These are phyloP conservation scores for Leucogyrophana mollusca DNA, from an alignment of 768 basidiomycete genomes.

Conservation along the genomic window DNA sequence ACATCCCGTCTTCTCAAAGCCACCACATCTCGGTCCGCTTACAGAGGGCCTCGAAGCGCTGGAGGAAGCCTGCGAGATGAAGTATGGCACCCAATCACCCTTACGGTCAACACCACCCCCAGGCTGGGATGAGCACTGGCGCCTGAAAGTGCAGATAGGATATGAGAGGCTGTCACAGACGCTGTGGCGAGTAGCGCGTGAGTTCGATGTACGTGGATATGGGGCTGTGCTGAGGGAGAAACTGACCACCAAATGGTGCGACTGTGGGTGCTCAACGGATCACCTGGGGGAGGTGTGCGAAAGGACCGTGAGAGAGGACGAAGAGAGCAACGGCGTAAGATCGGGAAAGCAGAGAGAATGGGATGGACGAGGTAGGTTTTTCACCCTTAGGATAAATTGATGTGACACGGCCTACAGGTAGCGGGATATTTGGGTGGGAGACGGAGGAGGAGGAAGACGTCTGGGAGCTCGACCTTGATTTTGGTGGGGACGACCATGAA, in stretches of 20 bases:
- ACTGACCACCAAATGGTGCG: slow-evolving; percentile 74
- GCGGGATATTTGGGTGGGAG: slow-evolving; percentile 71
- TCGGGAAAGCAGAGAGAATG: slow-evolving; percentile 72
- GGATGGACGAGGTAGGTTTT: slow-evolving; percentile 60
- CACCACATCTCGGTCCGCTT: slow-evolving; percentile 61
- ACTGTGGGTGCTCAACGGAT: slow-evolving; percentile 79
- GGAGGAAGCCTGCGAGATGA: slow-evolving; percentile 63
- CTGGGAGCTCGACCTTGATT: slow-evolving; percentile 72
- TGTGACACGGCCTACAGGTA: slow-evolving; percentile 28
- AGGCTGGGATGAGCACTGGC: slow-evolving; percentile 59
- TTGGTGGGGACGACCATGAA: slow-evolving; percentile 53
- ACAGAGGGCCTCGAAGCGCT: slow-evolving; percentile 58
- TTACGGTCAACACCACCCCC: slow-evolving; percentile 30
- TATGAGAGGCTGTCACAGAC: slow-evolving; percentile 65
- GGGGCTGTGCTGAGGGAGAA: slow-evolving; percentile 70
- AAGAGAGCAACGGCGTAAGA: slow-evolving; percentile 56
- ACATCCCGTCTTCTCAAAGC: slow-evolving; percentile 57
- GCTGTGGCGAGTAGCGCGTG: slow-evolving; percentile 67
- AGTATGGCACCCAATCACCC: slow-evolving; percentile 41
- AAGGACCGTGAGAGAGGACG: slow-evolving; percentile 67
- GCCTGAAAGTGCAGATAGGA: slow-evolving; percentile 55
- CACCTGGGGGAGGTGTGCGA: slow-evolving; percentile 78
- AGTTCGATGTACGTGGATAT: slow-evolving; percentile 74
- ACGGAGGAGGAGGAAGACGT: slow-evolving; percentile 75
- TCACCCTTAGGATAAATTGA: background rate